These are phyloP conservation scores for Debaryomyces prosopidis DNA, from an alignment of 805 yeast genomes.

Conservation along the genomic window DNA sequence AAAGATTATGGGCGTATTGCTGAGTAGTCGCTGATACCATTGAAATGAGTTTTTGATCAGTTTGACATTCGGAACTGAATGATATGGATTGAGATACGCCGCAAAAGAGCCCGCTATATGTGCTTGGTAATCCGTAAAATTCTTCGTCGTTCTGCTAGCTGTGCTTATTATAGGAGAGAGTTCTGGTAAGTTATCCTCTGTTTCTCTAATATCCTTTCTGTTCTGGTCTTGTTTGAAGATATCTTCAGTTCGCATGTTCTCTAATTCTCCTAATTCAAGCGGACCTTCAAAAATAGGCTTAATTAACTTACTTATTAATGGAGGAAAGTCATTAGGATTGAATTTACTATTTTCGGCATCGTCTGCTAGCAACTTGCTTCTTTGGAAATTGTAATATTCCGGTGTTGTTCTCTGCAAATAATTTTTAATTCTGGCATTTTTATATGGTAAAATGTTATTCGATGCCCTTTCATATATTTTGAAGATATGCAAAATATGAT, in stretches of 20 bases:
- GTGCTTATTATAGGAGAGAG: slow-evolving; percentile 7
- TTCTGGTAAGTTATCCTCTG: slow-evolving; percentile 9
- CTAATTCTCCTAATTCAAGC: slow-evolving; percentile 13
- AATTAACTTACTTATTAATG: slow-evolving; percentile 16
- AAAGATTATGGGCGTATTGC: slow-evolving; percentile 29
- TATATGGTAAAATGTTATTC: slow-evolving; percentile 6
- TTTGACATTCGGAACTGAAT: slow-evolving; percentile 9
- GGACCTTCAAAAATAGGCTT: slow-evolving; percentile 20
- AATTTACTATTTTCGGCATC: slow-evolving; percentile 7
- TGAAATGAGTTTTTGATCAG: slow-evolving; percentile 18
- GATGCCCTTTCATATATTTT: slow-evolving; percentile 19
- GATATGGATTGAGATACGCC: slow-evolving; percentile 23
- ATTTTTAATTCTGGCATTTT: slow-evolving; percentile 12
- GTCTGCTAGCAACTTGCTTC: slow-evolving; percentile 17
- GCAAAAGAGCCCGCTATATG: slow-evolving; percentile 25
- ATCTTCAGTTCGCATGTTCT: slow-evolving; percentile 8
- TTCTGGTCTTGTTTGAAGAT: slow-evolving; percentile 12
- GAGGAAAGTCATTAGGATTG: slow-evolving; percentile 23
- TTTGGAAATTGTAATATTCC: slow-evolving; percentile 19
- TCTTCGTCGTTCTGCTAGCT: slow-evolving; percentile 11
- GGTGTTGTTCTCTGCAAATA: slow-evolving; percentile 16
- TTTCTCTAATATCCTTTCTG: background rate
- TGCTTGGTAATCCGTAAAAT: slow-evolving; percentile 24
- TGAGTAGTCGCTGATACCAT: slow-evolving; percentile 31
- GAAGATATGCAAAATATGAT: slow-evolving; percentile 16